These are phyloP conservation scores for Penicillium cosmopolitanum DNA, from an alignment of 495 filamentous ascomycete species.

Conservation along the genomic window DNA sequence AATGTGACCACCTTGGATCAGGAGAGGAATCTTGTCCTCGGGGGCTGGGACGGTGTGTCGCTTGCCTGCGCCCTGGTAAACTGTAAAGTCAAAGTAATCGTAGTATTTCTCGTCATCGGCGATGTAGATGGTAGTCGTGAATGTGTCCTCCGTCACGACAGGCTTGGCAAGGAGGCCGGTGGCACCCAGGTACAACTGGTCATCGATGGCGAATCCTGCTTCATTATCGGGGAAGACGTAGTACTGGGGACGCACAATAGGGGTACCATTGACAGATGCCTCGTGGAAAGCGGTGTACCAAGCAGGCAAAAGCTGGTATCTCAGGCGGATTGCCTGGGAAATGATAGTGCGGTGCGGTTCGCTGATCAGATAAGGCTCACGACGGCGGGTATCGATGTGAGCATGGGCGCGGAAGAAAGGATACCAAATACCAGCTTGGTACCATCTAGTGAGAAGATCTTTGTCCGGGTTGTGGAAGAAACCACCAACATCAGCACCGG, in stretches of 20 bases:
- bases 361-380: constrained; percentile 88
- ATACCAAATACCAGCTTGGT: constrained; percentile 95
- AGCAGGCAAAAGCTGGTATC: constrained; percentile 86
- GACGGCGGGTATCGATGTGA: constrained; percentile 91
- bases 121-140: constrained; percentile 79
- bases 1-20: constrained; percentile 92
- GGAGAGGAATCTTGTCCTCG: constrained; percentile 79
- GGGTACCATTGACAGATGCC: constrained; percentile 77
- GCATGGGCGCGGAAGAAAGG: constrained; percentile 99
- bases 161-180: constrained; percentile 90
- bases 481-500: constrained; percentile 94
- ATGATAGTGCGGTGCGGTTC: constrained; percentile 87
- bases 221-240: constrained; percentile 90
- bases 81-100: constrained; percentile 86
- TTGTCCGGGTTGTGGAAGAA: constrained; percentile 97
- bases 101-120: constrained; percentile 88
- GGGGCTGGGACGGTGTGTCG: constrained; percentile 71
- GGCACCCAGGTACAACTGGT: constrained; percentile 87
- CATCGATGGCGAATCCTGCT: constrained; percentile 81
- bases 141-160: constrained; percentile 73
- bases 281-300: constrained; percentile 98
- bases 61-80: constrained; percentile 70
- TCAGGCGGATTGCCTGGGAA: constrained; percentile 80
- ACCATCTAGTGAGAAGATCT: constrained; percentile 92
- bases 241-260: constrained; percentile 89